Base-by-base conservation (phyloP, 768 basidiomycete genomes). In the Lactarius akahatsu region DNA sequence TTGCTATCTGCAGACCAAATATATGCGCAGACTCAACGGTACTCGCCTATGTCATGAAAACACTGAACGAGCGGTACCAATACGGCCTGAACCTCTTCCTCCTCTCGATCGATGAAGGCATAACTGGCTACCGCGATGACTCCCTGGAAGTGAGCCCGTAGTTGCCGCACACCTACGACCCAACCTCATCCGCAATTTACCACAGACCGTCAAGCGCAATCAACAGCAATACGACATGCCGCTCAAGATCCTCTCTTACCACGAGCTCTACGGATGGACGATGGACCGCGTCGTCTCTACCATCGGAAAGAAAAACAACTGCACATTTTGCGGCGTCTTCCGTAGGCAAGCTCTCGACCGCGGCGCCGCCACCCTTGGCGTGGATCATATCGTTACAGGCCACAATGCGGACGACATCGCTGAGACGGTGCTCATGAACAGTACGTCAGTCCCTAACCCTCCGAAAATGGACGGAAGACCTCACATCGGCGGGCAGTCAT, bases 381-480 rank as follows among this genome's bases (percentile, higher is more conserved):
- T 98, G 16, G 94, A 98, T 70, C 97, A 99, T 74, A 97, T 99
- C 65, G 95, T 99, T 8, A 99, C 97, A 0, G 97, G 97, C 1
- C 97, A 99, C 76, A 99, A 99, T 73, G 97, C 97, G 54, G 97
- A 99, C 74, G 97, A 99, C 76, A 96, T 98, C 45, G 97, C 97
- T 7, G 97, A 99, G 79, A 99, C 97, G 0, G 92, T 99, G 2
- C 78, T 99, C 32, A 99, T 99, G 97, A 99, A 99, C 72, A 93
- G 96, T 96, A 65, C 68, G 93, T 81, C 20, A 6, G 32, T 59
- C 9, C 58, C 11, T 20, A 16, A 34, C 45, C 23, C 23, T 66
- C 28, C 18, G 40, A 60, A 4, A 55, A n/a, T 43, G 23, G 64
- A 69, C 26, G 28, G 57, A 68, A 45, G n/a, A 1, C 41, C 57